A percentile compares a stretch with the other conserved stretches of the same genome.
Conservation (phyloP, 345 rosid genomes). For the Populus euphratica region DNA sequence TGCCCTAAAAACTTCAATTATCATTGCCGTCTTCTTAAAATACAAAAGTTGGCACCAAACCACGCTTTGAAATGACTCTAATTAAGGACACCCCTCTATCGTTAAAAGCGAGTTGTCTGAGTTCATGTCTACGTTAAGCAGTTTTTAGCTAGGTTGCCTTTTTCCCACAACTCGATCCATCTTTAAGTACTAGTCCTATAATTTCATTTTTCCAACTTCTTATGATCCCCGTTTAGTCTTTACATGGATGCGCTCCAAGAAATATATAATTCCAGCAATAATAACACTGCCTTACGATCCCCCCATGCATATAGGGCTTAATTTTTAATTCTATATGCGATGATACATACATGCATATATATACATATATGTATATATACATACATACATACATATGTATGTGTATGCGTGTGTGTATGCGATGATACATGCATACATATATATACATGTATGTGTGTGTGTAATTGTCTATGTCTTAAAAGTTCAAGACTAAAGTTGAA, state of each 20-base stretch:
- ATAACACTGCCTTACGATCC: not conserved
- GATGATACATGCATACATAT: too few relatives aligned
- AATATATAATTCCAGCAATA: not conserved
- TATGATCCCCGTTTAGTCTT: not conserved
- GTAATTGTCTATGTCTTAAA: too few relatives aligned
- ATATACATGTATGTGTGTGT: too few relatives aligned
- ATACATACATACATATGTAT: too few relatives aligned
- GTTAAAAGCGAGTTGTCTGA: not conserved
- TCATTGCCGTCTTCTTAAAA: not conserved
- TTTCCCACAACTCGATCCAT: not conserved
- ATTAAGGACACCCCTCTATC: not conserved
- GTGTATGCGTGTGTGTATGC: too few relatives aligned
- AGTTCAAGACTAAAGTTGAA: too few relatives aligned
- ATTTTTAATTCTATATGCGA: too few relatives aligned
- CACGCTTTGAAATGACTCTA: conserved; percentile 1
- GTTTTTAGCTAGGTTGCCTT: not conserved
- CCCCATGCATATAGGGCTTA: too few relatives aligned
- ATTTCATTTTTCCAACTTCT: not conserved
- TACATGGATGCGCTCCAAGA: not conserved
- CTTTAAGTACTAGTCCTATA: not conserved
- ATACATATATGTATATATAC: too few relatives aligned
- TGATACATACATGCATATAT: too few relatives aligned
- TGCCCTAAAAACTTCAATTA: conserved; percentile 19
- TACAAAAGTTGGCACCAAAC: conserved; percentile 1
- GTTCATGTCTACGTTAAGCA: not conserved